These are phyloP conservation scores for Lodderomyces parapsilosis DNA, from an alignment of 1,139 yeast species.

Conservation along the genomic window DNA sequence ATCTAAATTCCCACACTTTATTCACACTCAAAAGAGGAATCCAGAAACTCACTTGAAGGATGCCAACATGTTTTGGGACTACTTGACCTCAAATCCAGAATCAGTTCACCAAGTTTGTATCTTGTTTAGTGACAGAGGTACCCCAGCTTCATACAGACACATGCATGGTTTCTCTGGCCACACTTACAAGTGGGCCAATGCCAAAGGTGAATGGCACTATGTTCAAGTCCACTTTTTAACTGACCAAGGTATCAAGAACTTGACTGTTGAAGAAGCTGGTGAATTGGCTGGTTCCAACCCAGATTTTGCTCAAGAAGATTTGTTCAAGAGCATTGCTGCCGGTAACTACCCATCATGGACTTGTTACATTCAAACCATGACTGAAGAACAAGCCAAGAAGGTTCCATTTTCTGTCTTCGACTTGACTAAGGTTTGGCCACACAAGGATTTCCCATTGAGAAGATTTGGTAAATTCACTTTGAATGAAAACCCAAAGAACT, in stretches of 20 bases:
- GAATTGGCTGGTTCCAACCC: constrained; percentile 60
- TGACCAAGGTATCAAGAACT: constrained; percentile 60
- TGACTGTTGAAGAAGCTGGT: constrained; percentile 59
- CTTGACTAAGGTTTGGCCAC: constrained; percentile 81
- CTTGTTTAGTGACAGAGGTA: constrained; percentile 67
- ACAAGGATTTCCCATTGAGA: constrained; percentile 71
- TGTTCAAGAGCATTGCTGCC: constrained; percentile 58
- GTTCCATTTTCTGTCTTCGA: constrained; percentile 67
- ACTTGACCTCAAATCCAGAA: constrained; percentile 60
- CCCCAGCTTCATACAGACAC: constrained; percentile 62
- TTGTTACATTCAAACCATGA: constrained; percentile 65
- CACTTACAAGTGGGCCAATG: constrained; percentile 66
- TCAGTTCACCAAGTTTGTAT: constrained; percentile 63
- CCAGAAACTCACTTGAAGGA: constrained; percentile 84
- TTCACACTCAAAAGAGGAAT: constrained; percentile 80
- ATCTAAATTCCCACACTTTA: constrained; percentile 82
- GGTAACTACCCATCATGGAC: constrained; percentile 67
- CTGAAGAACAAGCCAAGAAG: constrained; percentile 59
- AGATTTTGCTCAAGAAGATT: constrained; percentile 63
- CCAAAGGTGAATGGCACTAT: constrained; percentile 63
- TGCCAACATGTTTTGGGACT: constrained; percentile 73
- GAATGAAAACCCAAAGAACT: constrained; percentile 73
- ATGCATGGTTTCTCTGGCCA: constrained; percentile 77
- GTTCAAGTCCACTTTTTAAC: constrained; percentile 63
- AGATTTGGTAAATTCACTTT: constrained; percentile 68